These are phyloP conservation scores for Cystoderma amianthinum DNA, from an alignment of 768 basidiomycete genomes.

Conservation along the genomic window DNA sequence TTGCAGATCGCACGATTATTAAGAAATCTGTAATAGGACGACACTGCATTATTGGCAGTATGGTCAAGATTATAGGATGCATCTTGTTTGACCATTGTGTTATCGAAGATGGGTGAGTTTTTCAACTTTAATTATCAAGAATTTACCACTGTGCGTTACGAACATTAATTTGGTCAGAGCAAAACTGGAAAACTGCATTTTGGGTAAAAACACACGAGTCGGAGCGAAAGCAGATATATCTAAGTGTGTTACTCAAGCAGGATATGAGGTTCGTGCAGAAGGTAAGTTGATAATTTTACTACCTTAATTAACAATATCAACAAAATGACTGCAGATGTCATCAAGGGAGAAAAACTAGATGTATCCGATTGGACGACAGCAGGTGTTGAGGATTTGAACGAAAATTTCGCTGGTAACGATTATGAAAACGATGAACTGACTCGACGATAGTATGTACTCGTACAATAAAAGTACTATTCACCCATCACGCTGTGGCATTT, in stretches of 20 bases:
- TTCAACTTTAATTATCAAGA: no score
- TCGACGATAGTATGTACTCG: conserved; percentile 24
- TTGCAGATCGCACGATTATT: conserved; percentile 74
- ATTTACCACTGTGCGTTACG: neutral
- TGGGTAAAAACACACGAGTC: conserved; percentile 69
- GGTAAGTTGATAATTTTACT: conserved; percentile 29
- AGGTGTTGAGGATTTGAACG: conserved; percentile 13
- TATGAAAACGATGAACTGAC: no score
- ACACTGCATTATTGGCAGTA: conserved; percentile 80
- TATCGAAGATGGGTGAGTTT: conserved; percentile 74
- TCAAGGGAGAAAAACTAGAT: conserved; percentile 36
- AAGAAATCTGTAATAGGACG: conserved; percentile 76
- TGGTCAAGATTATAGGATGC: conserved; percentile 78
- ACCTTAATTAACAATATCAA: no score
- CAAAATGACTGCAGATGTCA: conserved; percentile 30
- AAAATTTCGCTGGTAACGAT: no score
- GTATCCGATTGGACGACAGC: conserved; percentile 29
- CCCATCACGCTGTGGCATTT: conserved; percentile 47
- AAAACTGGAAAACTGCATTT: conserved; percentile 69
- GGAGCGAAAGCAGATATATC: conserved; percentile 63
- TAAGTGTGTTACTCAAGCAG: conserved; percentile 68
- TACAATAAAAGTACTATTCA: conserved; percentile 10
- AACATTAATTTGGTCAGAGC: conserved; percentile 33
- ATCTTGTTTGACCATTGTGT: conserved; percentile 87
- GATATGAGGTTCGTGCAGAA: conserved; percentile 63